Base-by-base conservation (phyloP, 495 filamentous ascomycete genomes). In the Rhypophila decipiens region DNA sequence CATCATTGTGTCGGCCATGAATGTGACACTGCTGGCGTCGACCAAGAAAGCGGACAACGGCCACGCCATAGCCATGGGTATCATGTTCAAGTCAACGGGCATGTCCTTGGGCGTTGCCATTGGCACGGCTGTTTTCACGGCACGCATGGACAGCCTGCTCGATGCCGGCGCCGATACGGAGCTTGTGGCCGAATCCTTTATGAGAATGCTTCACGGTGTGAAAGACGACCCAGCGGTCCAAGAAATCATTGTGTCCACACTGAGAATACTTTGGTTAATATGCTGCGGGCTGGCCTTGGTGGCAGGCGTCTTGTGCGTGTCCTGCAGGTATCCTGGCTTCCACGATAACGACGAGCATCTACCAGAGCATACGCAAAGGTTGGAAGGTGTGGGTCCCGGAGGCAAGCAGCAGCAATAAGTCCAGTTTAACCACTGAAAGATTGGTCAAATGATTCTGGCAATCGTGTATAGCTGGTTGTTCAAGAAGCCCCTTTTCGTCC, bases 61-160 rank as follows among this genome's bases (percentile, higher is more conserved):
- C 9, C 77, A 78, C 53, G 75, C 77, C 15, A 73, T 75, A 8
- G 75, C 73, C 44, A 73, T 85, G 51, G 80, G 76, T 48, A 68
- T 69, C 24, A 80, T 86, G 53, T 66, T 79, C 47, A 72, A 81
- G 13, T 71, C 75, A 0, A 74, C 80, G 56, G 85, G 83, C 2
- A 68, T 70, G 51, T 57, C 58, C 7, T 51, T 74, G 29, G 71
- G 71, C 15, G 62, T 74, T 10, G 79, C 77, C 1, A 67, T 84
- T 50, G 67, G 73, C 5, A 75, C 73, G 2, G 69, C 73, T 13
- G 63, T 75, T 22, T 86, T 85, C 60, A 78, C 84, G 57, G 83
- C 83, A 37, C 68, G 68, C 24, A 75, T 85, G 66, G 63, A 64
- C 18, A 35, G 42, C 1, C 75, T 77, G 23, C 47, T 85, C 15